Base-by-base conservation (phyloP, 225 moss, liverwort and hornwort species). In the Sphagnum contortum region DNA sequence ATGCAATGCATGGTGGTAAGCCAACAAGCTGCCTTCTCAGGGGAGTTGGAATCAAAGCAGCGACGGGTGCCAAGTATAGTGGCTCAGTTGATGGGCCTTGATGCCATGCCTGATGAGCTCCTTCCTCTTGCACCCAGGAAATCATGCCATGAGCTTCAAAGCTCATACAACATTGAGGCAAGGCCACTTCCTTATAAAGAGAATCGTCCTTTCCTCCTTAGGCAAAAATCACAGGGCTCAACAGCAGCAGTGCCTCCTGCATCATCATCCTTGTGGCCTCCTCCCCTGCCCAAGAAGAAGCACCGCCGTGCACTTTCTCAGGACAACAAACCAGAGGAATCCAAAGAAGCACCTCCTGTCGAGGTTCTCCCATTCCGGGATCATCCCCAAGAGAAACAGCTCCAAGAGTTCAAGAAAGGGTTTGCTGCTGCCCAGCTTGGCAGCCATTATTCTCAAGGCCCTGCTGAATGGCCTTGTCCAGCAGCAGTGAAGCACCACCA, bases 351-450 rank as follows among this genome's bases (percentile, higher is more conserved):
- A 51, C 54, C 69, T 45, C 67, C 64, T 61, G 13, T 75, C 68
- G 77, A 82, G 64, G 73, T 72, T 63, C 52, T 87, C 68, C 76
- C 87, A 0, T 84, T 83, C 57, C 81, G 91, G 62, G 73, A 87
- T 6, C 91, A 91, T 57, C 94, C 94, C 6, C 91, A 91, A 67
- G 91, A 89, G 73, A 82, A 80, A 59, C 87, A 94, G 83, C 83
- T 91, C 47, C 91, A 86, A 73, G 83, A 78, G 70, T 87, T 91
- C 48, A 89, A 89, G 79, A 79, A 76, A 49, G 89, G 91, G 74
- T 88, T 91, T 47, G 75, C 77, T 75, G 80, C 83, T 5, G 80
- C 83, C 75, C 88, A 83, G 48, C 83, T 79, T 3, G 70, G 72
- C 52, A 29, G 29, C 29, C 29, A 29, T 29, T 29, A 29, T 29